Evolutionary conservation across 2,329 filamentous ascomycete genomes (phyloP), one percentile per base, ranked within the genome.

Genomic region (Monilinia polystroma): DNA sequence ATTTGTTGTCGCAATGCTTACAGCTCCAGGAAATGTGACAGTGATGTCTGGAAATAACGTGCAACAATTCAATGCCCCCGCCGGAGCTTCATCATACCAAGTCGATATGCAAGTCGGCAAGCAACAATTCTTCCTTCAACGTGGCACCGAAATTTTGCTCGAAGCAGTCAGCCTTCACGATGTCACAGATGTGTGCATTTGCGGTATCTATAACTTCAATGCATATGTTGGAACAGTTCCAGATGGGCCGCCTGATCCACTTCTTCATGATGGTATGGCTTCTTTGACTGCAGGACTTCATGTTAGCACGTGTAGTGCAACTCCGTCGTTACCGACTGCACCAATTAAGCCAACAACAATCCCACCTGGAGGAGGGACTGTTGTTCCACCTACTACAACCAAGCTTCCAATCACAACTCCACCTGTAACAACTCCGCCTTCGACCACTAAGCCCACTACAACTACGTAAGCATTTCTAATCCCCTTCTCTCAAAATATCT

Each of bases 261-360:
- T 77, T 3, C 69, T 67, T 20, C 67, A 67, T 23, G 69, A 70
- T 63, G 75, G 75, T 3, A 66, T 77, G 6, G 71, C 70, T 0
- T 75, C 73, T 10, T 69, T 77, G 16, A 75, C 75, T 16, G 66
- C 69, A 4, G 75, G 75, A n/a, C 71, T 77, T 7, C 74, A 73
- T 51, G 75, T 76, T 18, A 73, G 68, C 8, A 76, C 75, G 2
- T 77, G 75, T 64, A 69, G 72, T 53, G 69, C 77, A 14, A 72
- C 67, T 51, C 77, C 77, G 20, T 77, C 76, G 38, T 71, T 78
- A 18, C 73, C 72, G 3, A 75, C 74, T 35, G 75, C 73, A 67
- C 71, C 71, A 0, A 52, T 63, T 43, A 60, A 41, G 35, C 70
- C 73, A 56, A 70, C 69, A 16, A 69, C 66, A 3, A 68, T 67